Evolutionary conservation across 2,329 filamentous ascomycete genomes (phyloP).

Genomic region (Ophiostoma australiae): DNA sequence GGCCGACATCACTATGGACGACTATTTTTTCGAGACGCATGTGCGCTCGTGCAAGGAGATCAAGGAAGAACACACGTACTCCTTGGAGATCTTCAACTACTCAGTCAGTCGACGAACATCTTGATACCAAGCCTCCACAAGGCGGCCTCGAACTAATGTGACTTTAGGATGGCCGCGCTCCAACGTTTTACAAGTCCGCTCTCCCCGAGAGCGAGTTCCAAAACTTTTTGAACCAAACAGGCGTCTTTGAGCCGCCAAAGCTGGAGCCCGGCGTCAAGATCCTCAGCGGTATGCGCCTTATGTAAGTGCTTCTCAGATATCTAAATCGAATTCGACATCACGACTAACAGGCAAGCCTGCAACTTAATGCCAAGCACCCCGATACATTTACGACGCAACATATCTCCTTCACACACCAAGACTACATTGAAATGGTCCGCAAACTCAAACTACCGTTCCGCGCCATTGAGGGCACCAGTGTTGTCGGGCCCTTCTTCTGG

Average conservation of each 20-base stretch:
- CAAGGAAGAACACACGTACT: conserved; percentile 46
- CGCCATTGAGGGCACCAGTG: conserved; percentile 53
- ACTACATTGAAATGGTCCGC: conserved; percentile 54
- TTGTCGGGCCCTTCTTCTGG: conserved; percentile 62
- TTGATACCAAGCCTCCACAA: not conserved
- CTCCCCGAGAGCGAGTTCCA: conserved; percentile 48
- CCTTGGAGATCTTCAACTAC: conserved; percentile 57
- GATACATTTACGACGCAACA: conserved; percentile 55
- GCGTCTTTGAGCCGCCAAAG: conserved; percentile 43
- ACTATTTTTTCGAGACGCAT: conserved; percentile 52
- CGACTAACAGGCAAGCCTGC: conserved; percentile 40
- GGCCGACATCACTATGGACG: conserved; percentile 45
- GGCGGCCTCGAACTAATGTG: conserved; percentile 2
- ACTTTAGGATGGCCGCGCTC: conserved; percentile 45
- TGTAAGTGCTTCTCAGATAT: conserved; percentile 40
- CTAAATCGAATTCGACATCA: not conserved
- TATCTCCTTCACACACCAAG: conserved; percentile 48
- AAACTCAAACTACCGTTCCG: conserved; percentile 50
- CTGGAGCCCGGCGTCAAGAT: conserved; percentile 42
- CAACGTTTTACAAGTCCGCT: conserved; percentile 50
- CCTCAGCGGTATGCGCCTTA: conserved; percentile 48
- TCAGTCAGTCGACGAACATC: conserved; percentile 38
- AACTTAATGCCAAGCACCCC: conserved; percentile 51
- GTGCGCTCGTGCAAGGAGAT: conserved; percentile 47
- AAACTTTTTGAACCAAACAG: conserved; percentile 48